A percentile compares a stretch with the other conserved stretches of the same genome.
Evolutionary conservation across 2,329 filamentous ascomycete species (phyloP).

Genomic region (Cercospora canescens): DNA sequence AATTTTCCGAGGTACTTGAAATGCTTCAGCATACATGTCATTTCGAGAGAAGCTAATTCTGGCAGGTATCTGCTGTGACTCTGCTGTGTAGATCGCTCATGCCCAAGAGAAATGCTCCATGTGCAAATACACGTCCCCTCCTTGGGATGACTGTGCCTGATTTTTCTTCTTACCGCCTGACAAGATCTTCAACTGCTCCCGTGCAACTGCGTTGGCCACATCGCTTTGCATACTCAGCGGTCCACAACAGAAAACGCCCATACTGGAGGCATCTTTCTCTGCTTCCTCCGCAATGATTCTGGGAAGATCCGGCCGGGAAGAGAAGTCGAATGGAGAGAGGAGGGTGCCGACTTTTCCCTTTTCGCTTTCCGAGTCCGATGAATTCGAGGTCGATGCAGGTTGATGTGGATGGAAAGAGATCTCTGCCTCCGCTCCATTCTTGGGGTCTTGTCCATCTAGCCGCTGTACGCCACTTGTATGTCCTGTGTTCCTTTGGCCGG

Average conservation of each 20-base stretch:
- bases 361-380: background rate
- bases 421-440: constrained; percentile 12
- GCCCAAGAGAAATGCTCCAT: constrained; percentile 51
- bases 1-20: no score
- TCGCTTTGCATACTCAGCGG: constrained; percentile 50
- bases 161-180: constrained; percentile 29
- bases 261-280: constrained; percentile 19
- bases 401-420: background rate
- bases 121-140: constrained; percentile 45
- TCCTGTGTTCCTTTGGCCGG: background rate
- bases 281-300: constrained; percentile 28
- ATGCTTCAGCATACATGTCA: no score
- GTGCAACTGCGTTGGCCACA: constrained; percentile 49
- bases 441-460: background rate
- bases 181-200: constrained; percentile 42
- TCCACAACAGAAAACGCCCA: constrained; percentile 46
- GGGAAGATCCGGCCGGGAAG: constrained; percentile 39
- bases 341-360: background rate
- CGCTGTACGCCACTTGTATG: background rate
- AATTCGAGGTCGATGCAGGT: background rate
- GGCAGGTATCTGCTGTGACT: background rate
- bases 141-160: background rate
- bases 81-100: background rate
- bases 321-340: constrained; percentile 11
- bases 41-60: background rate